Evolutionary conservation across 768 basidiomycete species (phyloP).

Genomic region (Podaxis pistillaris): DNA sequence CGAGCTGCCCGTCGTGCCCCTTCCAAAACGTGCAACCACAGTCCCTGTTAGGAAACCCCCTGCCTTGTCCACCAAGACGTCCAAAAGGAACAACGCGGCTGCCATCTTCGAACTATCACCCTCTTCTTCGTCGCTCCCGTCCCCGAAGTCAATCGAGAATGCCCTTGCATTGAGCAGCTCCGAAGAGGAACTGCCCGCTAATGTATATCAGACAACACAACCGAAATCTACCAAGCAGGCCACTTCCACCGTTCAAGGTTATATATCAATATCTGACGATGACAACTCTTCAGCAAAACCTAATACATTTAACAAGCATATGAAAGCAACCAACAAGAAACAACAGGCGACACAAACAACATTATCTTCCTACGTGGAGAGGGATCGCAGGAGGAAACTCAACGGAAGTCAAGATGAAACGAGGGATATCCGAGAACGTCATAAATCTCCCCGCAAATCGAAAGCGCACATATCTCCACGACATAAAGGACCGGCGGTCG

Average conservation of each 20-base stretch:
- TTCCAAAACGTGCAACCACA: neutral
- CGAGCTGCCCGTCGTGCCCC: conserved; percentile 1
- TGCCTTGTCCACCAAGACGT: neutral
- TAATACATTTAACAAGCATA: neutral
- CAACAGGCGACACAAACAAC: neutral
- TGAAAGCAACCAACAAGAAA: neutral
- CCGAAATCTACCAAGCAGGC: neutral
- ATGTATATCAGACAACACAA: neutral
- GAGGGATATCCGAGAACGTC: neutral
- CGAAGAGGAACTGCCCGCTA: conserved; percentile 6
- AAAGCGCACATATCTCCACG: conserved; percentile 13
- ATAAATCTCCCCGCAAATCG: conserved; percentile 17
- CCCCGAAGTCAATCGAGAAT: neutral
- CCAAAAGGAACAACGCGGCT: neutral
- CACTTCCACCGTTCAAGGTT: neutral
- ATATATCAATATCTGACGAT: conserved; percentile 11
- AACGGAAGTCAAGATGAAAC: neutral
- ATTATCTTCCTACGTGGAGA: neutral
- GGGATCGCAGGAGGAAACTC: neutral
- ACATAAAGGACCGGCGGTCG: neutral
- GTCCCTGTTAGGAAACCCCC: neutral
- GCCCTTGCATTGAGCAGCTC: neutral
- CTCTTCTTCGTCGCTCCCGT: neutral
- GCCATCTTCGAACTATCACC: neutral
- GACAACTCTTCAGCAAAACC: neutral